Conservation (phyloP, 1,284 basidiomycete species). For the Tylopilus orsonianus region DNA sequence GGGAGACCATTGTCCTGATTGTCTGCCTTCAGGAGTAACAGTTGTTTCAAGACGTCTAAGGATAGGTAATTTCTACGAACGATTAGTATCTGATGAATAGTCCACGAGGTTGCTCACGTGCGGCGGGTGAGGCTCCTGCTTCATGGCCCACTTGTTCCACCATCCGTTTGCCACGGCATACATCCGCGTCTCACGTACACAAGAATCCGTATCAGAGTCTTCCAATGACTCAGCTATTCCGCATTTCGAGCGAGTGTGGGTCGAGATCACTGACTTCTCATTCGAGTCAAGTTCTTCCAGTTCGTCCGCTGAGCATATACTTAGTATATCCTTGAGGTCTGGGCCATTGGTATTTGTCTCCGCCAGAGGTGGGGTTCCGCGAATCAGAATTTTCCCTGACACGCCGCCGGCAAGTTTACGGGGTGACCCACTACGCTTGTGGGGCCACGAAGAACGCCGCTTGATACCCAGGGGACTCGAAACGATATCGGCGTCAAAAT, state of each 20-base stretch:
- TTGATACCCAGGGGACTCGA: conserved; percentile 55
- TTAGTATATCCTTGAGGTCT: conserved; percentile 48
- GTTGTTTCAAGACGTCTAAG: conserved; percentile 49
- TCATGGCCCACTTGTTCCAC: conserved; percentile 54
- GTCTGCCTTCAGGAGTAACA: conserved; percentile 43
- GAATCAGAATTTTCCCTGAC: conserved; percentile 39
- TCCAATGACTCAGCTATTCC: conserved; percentile 14
- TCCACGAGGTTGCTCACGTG: conserved; percentile 24
- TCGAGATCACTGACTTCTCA: neutral
- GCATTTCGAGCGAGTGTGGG: neutral
- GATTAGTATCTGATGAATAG: conserved; percentile 17
- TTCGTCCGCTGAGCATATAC: conserved; percentile 48
- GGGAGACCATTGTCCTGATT: conserved; percentile 27
- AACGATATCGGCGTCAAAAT: conserved; percentile 57
- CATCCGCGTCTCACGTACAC: conserved; percentile 34
- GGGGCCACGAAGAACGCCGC: conserved; percentile 24
- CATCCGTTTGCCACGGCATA: conserved; percentile 57
- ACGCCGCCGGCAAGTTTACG: neutral
- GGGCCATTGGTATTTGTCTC: conserved; percentile 34
- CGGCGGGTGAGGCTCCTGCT: conserved; percentile 15
- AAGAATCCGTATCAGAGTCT: conserved; percentile 22
- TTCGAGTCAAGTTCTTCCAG: conserved; percentile 41
- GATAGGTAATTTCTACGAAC: conserved; percentile 32
- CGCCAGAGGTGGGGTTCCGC: conserved; percentile 33
- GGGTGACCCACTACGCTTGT: conserved; percentile 10